Conservation (phyloP, 2,329 filamentous ascomycete genomes). For the Epichloe hybrida region DNA sequence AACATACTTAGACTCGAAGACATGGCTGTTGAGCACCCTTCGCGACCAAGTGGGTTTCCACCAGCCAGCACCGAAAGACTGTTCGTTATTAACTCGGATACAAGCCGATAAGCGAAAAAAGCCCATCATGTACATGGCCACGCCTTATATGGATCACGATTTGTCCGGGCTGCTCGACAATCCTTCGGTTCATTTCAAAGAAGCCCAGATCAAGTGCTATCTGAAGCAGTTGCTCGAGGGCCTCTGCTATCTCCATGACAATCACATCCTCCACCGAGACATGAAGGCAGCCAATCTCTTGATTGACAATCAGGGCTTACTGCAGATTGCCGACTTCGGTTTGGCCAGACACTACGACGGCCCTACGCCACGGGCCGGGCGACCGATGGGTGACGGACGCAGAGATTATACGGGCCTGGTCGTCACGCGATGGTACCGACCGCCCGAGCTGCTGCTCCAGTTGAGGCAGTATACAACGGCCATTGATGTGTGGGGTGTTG, state of each 20-base stretch:
- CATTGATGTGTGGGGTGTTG: slow-evolving; percentile 97
- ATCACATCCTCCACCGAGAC: slow-evolving; percentile 82
- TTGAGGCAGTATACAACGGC: slow-evolving; percentile 89
- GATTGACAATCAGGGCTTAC: slow-evolving; percentile 83
- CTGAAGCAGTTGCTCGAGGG: slow-evolving; percentile 87
- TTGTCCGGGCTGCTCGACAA: slow-evolving; percentile 95
- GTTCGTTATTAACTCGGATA: background rate
- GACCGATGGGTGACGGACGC: slow-evolving; percentile 69
- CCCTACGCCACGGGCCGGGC: slow-evolving; percentile 58
- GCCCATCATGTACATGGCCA: slow-evolving; percentile 95
- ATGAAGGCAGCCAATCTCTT: slow-evolving; percentile 98
- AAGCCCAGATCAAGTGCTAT: slow-evolving; percentile 95
- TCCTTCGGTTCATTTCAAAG: slow-evolving; percentile 72
- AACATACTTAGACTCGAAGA: slow-evolving; percentile 84
- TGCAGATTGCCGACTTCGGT: slow-evolving; percentile 96
- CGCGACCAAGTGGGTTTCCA: slow-evolving; percentile 39
- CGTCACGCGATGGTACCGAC: slow-evolving; percentile 93
- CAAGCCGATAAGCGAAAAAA: slow-evolving; percentile 64
- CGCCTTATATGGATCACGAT: slow-evolving; percentile 97
- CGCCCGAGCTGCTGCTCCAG: slow-evolving; percentile 80
- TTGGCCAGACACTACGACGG: slow-evolving; percentile 90
- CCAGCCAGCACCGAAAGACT: background rate
- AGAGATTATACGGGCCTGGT: slow-evolving; percentile 94
- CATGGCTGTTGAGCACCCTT: slow-evolving; percentile 80
- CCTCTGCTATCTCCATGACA: slow-evolving; percentile 78